Evolutionary conservation across 345 rosid species (phyloP), one percentile per base, ranked within the genome.

Genomic region (Odontarrhena argentea): DNA sequence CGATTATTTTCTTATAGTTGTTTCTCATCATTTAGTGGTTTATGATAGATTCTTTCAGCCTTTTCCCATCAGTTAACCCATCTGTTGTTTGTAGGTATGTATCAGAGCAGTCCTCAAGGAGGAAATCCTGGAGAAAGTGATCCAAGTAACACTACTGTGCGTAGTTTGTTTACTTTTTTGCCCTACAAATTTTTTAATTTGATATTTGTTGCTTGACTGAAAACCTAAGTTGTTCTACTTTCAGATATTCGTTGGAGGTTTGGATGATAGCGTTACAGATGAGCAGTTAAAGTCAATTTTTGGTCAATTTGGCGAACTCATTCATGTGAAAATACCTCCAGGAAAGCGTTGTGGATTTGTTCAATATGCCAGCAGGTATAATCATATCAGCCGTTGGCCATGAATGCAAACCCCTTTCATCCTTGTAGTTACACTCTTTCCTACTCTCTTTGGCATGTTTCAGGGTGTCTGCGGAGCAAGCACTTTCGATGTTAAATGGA

Each of bases 291-390:
- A 83, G 76, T 74, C 84, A 50, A 79, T 86, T 22, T 95, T 95
- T 70, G 73, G 96, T 73, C 91, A 86, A 77, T 86, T 78, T 75
- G 99, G 99, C 9, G 95, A 91, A 60, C 71, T 95, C 52, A 75
- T 86, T 74, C 97, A 89, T 76, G 98, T 95, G 74, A 95, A 95
- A 77, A 84, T 95, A 69, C 98, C 99, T 43, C 81, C 82, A n/a
- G 91, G 93, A 78, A 95, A 95, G 85, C 90, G 95, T 22, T 95
- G 99, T 81, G 96, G 99, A 45, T 95, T 91, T 53, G 99, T 91
- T 78, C 99, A 95, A 70, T 95, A 80, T 79, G 88, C 87, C 70
- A 82, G 78, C 80, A 84, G 96, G 99, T 89, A 78, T 37, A 55
- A 6, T 25, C 8, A 1, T 11, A 9, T 34, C 25, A 43, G 9